Evolutionary conservation across 176 grass and related monocot genomes (phyloP), one percentile per base, ranked within the genome.

Genomic region (Cocos nucifera): DNA sequence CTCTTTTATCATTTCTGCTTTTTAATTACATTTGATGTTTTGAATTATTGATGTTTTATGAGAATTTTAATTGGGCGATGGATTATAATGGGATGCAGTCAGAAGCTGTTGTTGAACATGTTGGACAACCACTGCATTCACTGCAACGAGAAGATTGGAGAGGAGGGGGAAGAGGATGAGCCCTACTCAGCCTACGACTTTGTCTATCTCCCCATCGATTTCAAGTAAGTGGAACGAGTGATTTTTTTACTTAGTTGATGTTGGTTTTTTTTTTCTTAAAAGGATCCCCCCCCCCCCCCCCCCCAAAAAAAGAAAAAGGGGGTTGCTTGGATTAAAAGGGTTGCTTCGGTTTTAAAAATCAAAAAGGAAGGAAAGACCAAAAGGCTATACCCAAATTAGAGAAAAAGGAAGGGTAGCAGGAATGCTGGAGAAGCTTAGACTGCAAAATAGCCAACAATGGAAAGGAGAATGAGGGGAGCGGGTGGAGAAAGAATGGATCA

Each of bases 121-220:
- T 76, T 98, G 53, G 94, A 98, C 83, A 88, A 83, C 79, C 94
- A 98, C 75, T 98, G 94, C 94, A 88, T 89, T 74, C 76, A 74
- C 22, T 79, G 74, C 77, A 98, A 98, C 79, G 77, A 89, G 74
- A 68, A 76, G 69, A 86, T 89, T n/a, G 59, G 18, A 4, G 87
- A 79, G n/a, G 63, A 79, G n/a, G 63, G 56, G 27, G 58, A 67
- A 15, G 71, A 62, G 27, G 59, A 69, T 25, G 78, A 92, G 19
- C 94, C 88, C 6, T 82, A 77, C 61, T 98, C 94, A 4, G 73
- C 82, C 72, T 98, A 93, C 72, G 94, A 98, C 85, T 98, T 98
- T 57, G 76, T 93, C 74, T 98, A 98, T 64, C 94, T 98, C 16
- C 94, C 94, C 58, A 98, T 98, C 23, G 94, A 98, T 89, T 98